Evolutionary conservation across 805 yeast genomes (phyloP), one percentile per base, ranked within the genome.

Genomic region (Tetrapisispora nanseiensis): DNA sequence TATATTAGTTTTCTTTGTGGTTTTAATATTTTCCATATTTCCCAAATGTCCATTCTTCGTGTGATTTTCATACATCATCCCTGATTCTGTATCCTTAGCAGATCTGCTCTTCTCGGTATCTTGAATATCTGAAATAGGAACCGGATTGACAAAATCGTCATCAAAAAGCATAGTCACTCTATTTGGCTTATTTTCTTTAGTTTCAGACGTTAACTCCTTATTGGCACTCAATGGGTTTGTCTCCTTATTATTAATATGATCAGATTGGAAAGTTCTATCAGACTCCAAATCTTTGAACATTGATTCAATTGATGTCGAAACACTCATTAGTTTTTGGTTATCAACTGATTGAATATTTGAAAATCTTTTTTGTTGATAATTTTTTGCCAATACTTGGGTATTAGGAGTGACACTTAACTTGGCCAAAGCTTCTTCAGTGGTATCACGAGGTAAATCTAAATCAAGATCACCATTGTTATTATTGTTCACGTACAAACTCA

Each of bases 351-450:
- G 45, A 9, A 49, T 43, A 22, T 40, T 44, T 1, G 62, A 57
- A 36, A 49, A 51, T 30, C 62, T 45, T 37, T 57, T 59, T 34
- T 54, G 55, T 4, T 49, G 39, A 6, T 40, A 34, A 5, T 47
- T 46, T 5, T 34, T 23, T 26, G 29, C 49, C 6, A 16, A 21
- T 5, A 43, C 28, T 4, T 51, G 22, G 20, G 47, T 50, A n/a
- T 57, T 61, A 10, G 64, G 61, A 2, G 59, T 47, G 23, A 57
- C 30, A 30, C 52, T 49, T 44, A 61, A 55, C 35, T 55, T 61
- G 11, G 65, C 56, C 13, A 61, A 49, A 15, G 60, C 51, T 36
- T 59, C 61, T 44, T 57, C 65, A 2, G 65, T 61, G 1, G 65
- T 60, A 34, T 60, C 63, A 16, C 65, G 49, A 13, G 54, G 52